phyloP scores from a whole-genome alignment of 768 basidiomycete species.

The Favolaschia claudopus region DNA sequence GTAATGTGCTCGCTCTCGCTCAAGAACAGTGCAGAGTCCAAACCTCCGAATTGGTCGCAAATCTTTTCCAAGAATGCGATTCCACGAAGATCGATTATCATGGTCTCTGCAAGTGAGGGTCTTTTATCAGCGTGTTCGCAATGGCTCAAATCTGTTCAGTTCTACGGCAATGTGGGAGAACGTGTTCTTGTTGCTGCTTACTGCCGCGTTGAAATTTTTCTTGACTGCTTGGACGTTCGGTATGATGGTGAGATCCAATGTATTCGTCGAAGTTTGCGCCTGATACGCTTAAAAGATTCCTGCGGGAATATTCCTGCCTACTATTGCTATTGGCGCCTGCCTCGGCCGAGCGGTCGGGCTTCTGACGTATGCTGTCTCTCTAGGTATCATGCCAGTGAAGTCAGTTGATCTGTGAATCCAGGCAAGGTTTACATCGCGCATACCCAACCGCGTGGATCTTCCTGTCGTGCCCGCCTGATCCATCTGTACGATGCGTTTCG shows the following conservation, averaged over 20 bases:
- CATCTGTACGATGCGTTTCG: slow-evolving; percentile 70
- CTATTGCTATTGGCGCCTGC: slow-evolving; percentile 78
- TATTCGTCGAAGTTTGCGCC: not conserved
- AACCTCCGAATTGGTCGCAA: slow-evolving; percentile 82
- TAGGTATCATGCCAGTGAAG: not conserved
- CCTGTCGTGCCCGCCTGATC: slow-evolving; percentile 75
- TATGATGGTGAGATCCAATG: slow-evolving; percentile 62
- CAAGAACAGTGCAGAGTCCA: slow-evolving; percentile 56
- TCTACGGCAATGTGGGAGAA: slow-evolving; percentile 73
- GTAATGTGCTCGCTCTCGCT: not conserved
- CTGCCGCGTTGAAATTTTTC: slow-evolving; percentile 65
- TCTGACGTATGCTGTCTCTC: slow-evolving; percentile 62
- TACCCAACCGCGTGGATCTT: slow-evolving; percentile 76
- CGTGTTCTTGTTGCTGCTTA: slow-evolving; percentile 69
- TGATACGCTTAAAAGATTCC: slow-evolving; percentile 58
- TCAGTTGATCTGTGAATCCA: slow-evolving; percentile 34
- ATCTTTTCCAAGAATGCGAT: slow-evolving; percentile 86
- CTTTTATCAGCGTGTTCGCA: not conserved
- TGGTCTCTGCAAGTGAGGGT: slow-evolving; percentile 79
- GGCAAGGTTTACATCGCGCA: slow-evolving; percentile 72
- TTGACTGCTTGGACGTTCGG: slow-evolving; percentile 83
- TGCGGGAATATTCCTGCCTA: slow-evolving; percentile 79
- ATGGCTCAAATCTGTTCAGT: slow-evolving; percentile 40
- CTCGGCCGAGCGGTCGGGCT: slow-evolving; percentile 76
- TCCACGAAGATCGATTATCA: slow-evolving; percentile 70